Percentiles rank a stretch among this genome's conserved stretches.
These are phyloP conservation scores for Tolypocladium album DNA, from an alignment of 2,329 filamentous ascomycete genomes.

Conservation along the genomic window DNA sequence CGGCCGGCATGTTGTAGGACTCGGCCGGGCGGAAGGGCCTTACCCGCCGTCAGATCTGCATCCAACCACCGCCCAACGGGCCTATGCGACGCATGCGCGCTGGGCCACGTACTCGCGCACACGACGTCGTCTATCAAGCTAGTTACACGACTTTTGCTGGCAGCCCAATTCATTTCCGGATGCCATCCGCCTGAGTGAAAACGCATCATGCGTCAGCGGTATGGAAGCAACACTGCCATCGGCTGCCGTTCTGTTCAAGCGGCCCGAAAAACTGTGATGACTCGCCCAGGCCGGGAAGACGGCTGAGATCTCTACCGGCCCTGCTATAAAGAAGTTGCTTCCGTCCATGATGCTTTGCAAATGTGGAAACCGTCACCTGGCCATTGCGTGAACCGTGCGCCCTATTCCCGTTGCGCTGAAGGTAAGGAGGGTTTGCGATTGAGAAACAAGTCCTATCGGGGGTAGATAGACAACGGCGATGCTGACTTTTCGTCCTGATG, in stretches of 20 bases:
- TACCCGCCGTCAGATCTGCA: slow-evolving; percentile 4
- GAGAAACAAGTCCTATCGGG: neutral
- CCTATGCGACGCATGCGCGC: neutral
- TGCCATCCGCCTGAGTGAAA: neutral
- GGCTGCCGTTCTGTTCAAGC: neutral
- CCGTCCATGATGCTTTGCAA: too few species aligned
- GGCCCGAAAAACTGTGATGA: neutral
- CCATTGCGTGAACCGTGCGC: neutral
- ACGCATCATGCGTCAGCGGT: neutral
- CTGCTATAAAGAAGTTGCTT: neutral
- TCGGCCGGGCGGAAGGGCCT: neutral
- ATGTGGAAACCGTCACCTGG: neutral
- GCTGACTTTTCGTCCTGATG: neutral
- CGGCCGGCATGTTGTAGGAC: neutral
- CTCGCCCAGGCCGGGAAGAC: neutral
- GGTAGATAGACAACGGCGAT: neutral
- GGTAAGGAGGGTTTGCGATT: neutral
- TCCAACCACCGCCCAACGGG: neutral
- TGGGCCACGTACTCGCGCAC: neutral
- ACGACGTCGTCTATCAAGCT: neutral
- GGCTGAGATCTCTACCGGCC: neutral
- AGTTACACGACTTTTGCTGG: slow-evolving; percentile 1
- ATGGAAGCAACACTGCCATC: neutral
- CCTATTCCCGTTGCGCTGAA: neutral
- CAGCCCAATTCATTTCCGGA: slow-evolving; percentile 3